Evolutionary conservation across 177 flowering plant genomes (phyloP).

Genomic region (Tripterygium wilfordii): DNA sequence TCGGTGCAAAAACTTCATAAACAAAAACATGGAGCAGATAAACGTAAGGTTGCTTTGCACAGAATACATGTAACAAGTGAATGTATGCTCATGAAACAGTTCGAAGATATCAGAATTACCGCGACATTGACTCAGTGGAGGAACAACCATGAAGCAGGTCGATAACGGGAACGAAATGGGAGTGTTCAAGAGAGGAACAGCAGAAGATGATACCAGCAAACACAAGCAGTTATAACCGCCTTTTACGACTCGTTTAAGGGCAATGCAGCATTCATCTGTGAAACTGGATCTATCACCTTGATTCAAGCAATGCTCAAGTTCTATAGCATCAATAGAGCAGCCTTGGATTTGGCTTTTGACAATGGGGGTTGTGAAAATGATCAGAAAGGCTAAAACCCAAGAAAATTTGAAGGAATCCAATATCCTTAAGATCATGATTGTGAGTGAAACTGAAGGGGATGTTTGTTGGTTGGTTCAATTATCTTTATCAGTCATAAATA

Average conservation of each 20-base stretch:
- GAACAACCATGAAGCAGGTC: constrained; percentile 6
- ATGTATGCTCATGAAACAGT: not conserved
- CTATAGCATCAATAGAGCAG: constrained; percentile 7
- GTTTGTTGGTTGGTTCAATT: no score
- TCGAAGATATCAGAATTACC: constrained; percentile 1
- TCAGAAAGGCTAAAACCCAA: not conserved
- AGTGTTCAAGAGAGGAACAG: not conserved
- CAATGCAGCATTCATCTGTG: constrained; percentile 4
- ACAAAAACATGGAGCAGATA: not conserved
- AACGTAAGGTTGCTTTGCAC: no score
- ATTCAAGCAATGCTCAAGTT: constrained; percentile 5
- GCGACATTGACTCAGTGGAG: constrained; percentile 9
- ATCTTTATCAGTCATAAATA: not conserved
- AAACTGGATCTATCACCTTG: constrained; percentile 1
- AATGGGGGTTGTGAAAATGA: not conserved
- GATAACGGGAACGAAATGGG: constrained; percentile 5
- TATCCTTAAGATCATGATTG: not conserved
- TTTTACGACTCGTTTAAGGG: constrained; percentile 3
- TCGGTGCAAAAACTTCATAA: constrained; percentile 5
- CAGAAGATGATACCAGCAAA: not conserved
- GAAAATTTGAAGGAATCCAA: not conserved
- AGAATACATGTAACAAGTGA: not conserved
- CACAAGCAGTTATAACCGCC: constrained; percentile 9
- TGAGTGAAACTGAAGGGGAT: no score
- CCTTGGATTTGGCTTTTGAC: constrained; percentile 1